These are phyloP conservation scores for Cymbopogon flexuosus DNA, from an alignment of 202 grass and related monocot species.

Conservation along the genomic window DNA sequence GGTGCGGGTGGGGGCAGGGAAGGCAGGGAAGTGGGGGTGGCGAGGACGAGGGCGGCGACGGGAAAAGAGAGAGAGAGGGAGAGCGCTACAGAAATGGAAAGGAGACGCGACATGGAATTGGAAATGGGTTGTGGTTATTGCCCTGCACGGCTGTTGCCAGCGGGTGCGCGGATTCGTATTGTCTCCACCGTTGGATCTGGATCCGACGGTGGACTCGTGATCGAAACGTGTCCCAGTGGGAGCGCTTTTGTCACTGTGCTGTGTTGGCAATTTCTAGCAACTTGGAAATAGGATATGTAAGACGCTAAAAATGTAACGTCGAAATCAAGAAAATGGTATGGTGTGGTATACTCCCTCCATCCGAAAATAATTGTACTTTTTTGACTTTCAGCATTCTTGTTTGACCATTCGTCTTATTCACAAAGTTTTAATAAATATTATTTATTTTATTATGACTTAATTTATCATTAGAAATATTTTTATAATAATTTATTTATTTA, in stretches of 20 bases:
- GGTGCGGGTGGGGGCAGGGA: neutral
- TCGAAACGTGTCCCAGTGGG: neutral
- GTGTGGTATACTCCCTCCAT: too few relatives aligned
- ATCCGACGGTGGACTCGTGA: neutral
- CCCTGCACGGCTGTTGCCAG: neutral
- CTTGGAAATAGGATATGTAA: neutral
- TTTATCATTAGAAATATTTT: too few relatives aligned
- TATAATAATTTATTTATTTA: too few relatives aligned
- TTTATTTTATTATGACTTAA: too few relatives aligned
- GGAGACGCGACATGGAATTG: neutral
- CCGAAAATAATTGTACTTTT: too few relatives aligned
- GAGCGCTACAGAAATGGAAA: neutral
- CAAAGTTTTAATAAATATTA: too few relatives aligned
- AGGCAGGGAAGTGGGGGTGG: conserved; percentile 11
- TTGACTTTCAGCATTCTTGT: too few relatives aligned
- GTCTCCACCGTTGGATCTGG: neutral
- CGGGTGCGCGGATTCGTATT: neutral
- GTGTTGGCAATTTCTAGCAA: neutral
- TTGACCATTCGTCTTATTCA: too few relatives aligned
- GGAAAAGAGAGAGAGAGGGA: neutral
- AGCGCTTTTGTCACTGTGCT: neutral
- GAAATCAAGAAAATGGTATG: neutral
- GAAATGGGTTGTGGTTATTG: conserved; percentile 16
- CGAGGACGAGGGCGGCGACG: neutral
- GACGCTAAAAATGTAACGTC: neutral